Percentiles rank a stretch among this genome's conserved stretches.
Evolutionary conservation across 805 yeast species (phyloP).

Genomic region (Wickerhamomyces sydowiorum): DNA sequence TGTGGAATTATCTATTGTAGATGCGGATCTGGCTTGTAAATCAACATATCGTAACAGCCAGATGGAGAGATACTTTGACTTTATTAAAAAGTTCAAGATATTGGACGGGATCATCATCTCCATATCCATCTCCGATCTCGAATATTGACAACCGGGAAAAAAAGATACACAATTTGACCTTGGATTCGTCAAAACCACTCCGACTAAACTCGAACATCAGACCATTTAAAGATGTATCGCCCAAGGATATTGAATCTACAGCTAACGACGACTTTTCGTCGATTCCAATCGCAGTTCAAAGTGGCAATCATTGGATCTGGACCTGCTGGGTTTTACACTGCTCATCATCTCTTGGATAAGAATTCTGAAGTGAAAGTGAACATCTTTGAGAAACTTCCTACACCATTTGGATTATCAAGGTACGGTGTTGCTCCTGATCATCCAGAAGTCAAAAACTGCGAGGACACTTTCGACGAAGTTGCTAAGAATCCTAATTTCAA

Average conservation of each 20-base stretch:
- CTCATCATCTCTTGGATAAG: constrained; percentile 59
- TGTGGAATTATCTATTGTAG: no score
- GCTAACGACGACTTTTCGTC: neutral
- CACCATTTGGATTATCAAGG: constrained; percentile 87
- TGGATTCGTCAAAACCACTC: no score
- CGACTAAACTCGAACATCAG: no score
- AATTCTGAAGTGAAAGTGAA: constrained; percentile 45
- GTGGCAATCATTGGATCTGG: constrained; percentile 80
- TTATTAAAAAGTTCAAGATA: no score
- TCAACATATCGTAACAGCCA: no score
- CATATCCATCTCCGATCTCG: neutral
- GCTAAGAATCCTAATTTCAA: constrained; percentile 33
- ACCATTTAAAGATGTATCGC: constrained; percentile 1
- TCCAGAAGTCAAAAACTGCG: constrained; percentile 88
- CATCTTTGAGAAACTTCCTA: constrained; percentile 77
- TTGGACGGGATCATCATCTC: no score
- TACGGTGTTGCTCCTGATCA: constrained; percentile 99
- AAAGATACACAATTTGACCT: neutral
- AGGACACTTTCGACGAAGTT: constrained; percentile 53
- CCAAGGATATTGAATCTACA: neutral
- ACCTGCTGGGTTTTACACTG: constrained; percentile 94
- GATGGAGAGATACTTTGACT: no score
- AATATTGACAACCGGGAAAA: neutral
- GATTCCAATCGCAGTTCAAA: neutral
- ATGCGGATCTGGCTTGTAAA: no score